A percentile compares a stretch with the other conserved stretches of the same genome.
These are phyloP conservation scores for Xylaria sp. DNA, from an alignment of 2,329 filamentous ascomycete species.

Conservation along the genomic window DNA sequence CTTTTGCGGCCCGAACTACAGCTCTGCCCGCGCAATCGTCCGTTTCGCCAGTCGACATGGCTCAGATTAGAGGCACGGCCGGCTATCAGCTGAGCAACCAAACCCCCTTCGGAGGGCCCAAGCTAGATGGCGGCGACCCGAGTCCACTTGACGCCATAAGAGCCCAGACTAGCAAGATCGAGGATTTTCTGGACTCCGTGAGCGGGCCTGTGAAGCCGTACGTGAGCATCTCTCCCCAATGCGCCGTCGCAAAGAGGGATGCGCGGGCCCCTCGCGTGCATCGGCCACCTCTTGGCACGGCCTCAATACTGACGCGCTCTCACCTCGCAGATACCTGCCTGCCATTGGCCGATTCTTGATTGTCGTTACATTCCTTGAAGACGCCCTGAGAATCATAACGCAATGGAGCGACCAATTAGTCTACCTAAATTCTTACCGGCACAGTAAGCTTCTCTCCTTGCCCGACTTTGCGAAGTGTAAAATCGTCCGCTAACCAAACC, in stretches of 20 bases:
- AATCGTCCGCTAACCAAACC: slow-evolving; percentile 30
- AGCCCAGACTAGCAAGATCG: slow-evolving; percentile 97
- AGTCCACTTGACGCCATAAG: slow-evolving; percentile 87
- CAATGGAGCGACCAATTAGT: slow-evolving; percentile 96
- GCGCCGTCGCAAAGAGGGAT: background rate
- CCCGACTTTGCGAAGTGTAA: background rate
- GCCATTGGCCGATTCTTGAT: slow-evolving; percentile 97
- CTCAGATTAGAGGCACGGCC: slow-evolving; percentile 67
- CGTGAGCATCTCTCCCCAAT: slow-evolving; percentile 46
- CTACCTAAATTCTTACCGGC: slow-evolving; percentile 89
- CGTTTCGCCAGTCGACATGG: slow-evolving; percentile 41
- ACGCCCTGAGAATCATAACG: slow-evolving; percentile 92
- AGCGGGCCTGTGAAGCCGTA: slow-evolving; percentile 96
- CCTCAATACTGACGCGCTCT: slow-evolving; percentile 33
- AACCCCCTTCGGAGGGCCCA: slow-evolving; percentile 70
- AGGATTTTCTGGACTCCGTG: slow-evolving; percentile 85
- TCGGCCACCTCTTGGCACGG: background rate
- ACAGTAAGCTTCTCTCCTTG: slow-evolving; percentile 66
- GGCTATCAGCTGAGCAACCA: slow-evolving; percentile 83
- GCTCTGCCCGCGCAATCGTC: slow-evolving; percentile 28
- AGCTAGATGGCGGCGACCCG: slow-evolving; percentile 68
- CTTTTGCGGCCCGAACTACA: slow-evolving; percentile 30
- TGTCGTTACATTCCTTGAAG: slow-evolving; percentile 97
- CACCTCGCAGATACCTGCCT: slow-evolving; percentile 75
- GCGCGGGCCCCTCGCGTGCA: slow-evolving; percentile 1